Evolutionary conservation across 169 alveolate genomes (phyloP).

Genomic region (Plasmodium vivax): DNA sequence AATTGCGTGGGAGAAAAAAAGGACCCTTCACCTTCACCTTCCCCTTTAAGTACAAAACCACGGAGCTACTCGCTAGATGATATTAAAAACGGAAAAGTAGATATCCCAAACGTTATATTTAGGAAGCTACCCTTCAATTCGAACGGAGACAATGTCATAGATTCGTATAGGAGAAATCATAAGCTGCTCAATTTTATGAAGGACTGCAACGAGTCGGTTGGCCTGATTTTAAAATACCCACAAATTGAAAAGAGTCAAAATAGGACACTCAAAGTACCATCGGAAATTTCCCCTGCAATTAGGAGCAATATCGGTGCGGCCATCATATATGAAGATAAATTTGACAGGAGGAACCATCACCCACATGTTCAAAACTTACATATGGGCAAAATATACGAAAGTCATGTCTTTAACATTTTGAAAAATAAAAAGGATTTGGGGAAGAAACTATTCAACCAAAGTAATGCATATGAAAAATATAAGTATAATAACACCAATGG

Average conservation of each 20-base stretch:
- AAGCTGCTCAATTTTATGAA: constrained; percentile 68
- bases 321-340: constrained; percentile 68
- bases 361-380: constrained; percentile 65
- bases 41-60: constrained; percentile 4
- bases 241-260: constrained; percentile 12
- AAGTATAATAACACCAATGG: constrained; percentile 56
- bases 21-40: not conserved
- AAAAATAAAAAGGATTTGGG: constrained; percentile 70
- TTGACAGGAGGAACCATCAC: constrained; percentile 62
- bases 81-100: constrained; percentile 41
- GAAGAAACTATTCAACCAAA: constrained; percentile 24
- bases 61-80: constrained; percentile 69
- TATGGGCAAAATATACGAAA: constrained; percentile 66
- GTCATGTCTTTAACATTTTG: constrained; percentile 56
- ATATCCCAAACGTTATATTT: constrained; percentile 43
- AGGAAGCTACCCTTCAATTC: constrained; percentile 34
- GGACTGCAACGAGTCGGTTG: constrained; percentile 55
- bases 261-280: constrained; percentile 19
- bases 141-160: constrained; percentile 34
- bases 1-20: not conserved
- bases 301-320: constrained; percentile 42
- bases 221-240: constrained; percentile 70
- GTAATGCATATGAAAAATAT: constrained; percentile 58
- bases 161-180: constrained; percentile 59
- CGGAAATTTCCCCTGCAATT: constrained; percentile 21